Conservation (phyloP, 2,329 filamentous ascomycete species). For the Fusarium sp. region DNA sequence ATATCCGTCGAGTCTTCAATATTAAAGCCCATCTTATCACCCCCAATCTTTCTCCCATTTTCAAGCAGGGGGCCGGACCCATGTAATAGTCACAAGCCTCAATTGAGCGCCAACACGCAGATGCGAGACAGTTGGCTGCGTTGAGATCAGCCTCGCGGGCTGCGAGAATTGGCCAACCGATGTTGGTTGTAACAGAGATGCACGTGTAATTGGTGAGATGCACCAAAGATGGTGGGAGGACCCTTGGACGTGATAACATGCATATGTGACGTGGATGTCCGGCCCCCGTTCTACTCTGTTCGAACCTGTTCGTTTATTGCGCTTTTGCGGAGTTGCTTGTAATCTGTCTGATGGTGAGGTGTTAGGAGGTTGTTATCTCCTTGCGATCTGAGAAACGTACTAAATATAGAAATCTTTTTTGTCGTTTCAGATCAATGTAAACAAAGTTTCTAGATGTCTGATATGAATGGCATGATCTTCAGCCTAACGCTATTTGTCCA, state of each 20-base stretch:
- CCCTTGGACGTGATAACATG: not conserved
- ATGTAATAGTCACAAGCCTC: not conserved
- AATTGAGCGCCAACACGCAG: conserved; percentile 10
- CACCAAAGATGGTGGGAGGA: conserved; percentile 17
- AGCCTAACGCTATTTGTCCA: too few species aligned
- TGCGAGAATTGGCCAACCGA: conserved; percentile 15
- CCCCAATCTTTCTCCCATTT: not conserved
- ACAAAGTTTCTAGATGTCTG: too few species aligned
- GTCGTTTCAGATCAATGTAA: too few species aligned
- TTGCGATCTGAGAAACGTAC: too few species aligned
- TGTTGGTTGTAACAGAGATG: not conserved
- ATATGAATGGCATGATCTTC: too few species aligned
- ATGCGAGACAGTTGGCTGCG: not conserved
- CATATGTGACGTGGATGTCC: conserved; percentile 15
- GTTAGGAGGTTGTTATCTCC: not conserved
- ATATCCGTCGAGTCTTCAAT: not conserved
- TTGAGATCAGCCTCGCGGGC: conserved; percentile 26
- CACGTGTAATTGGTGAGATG: conserved; percentile 36
- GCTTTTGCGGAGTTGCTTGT: not conserved
- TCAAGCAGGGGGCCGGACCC: conserved; percentile 9
- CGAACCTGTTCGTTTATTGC: conserved; percentile 13
- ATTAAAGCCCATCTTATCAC: not conserved
- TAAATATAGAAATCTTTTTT: too few species aligned
- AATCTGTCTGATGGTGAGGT: not conserved
- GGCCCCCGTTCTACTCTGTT: conserved; percentile 26